phyloP scores from a whole-genome alignment of 2,329 filamentous ascomycete species.

The Colletotrichum gloeosporioides region DNA sequence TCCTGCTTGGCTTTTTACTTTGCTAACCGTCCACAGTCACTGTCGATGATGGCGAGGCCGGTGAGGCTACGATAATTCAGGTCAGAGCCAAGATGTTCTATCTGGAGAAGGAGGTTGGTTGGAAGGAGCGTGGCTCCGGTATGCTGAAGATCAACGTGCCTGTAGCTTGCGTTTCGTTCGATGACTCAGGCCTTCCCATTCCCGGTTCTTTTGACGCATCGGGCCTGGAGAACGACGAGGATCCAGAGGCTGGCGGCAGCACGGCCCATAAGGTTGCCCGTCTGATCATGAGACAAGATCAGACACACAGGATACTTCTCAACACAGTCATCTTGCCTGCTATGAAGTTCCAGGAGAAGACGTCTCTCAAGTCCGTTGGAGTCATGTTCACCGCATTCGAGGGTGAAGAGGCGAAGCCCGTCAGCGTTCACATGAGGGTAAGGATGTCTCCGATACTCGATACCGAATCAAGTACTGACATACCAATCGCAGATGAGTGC shows the following conservation, averaged over 20 bases:
- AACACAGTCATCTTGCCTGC: constrained; percentile 83
- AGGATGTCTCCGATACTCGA: constrained; percentile 23
- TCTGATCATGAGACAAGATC: constrained; percentile 90
- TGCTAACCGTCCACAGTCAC: constrained; percentile 53
- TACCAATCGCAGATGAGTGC: constrained; percentile 52
- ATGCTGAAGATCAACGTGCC: constrained; percentile 85
- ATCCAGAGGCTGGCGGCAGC: constrained; percentile 25
- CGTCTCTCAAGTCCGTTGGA: constrained; percentile 72
- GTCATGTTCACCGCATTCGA: constrained; percentile 72
- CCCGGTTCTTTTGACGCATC: constrained; percentile 63
- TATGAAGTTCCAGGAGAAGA: constrained; percentile 80
- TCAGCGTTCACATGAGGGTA: constrained; percentile 68
- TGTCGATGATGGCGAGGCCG: constrained; percentile 86
- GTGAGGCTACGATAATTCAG: constrained; percentile 76
- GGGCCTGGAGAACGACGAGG: constrained; percentile 44
- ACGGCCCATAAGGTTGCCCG: constrained; percentile 59
- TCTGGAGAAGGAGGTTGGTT: constrained; percentile 73
- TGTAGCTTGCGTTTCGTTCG: constrained; percentile 59
- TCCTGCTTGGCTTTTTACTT: background rate
- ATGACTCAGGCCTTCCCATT: constrained; percentile 55
- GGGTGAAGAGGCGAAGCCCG: constrained; percentile 56
- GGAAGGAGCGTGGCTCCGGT: constrained; percentile 89
- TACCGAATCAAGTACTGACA: background rate
- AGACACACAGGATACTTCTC: constrained; percentile 83
- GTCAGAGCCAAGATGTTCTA: constrained; percentile 86